phyloP scores from a whole-genome alignment of 129 eudicot genomes.

The Mikania micrantha region DNA sequence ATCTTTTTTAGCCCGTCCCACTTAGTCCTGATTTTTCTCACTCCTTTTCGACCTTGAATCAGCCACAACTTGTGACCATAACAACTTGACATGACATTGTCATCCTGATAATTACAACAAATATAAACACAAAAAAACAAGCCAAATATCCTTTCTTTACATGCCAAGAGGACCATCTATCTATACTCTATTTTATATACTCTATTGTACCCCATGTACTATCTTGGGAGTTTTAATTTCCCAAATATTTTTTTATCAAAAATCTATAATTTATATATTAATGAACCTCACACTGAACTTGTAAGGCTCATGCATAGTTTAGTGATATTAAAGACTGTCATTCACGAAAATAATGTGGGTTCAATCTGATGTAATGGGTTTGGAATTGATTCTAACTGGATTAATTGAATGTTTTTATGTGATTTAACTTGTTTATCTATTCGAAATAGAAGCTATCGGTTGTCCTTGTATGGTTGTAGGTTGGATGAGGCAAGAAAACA shows the following conservation, averaged over 20 bases:
- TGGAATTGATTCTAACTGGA: too few species aligned
- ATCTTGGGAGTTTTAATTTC: background rate
- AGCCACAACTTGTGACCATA: background rate
- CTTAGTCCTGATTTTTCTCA: background rate
- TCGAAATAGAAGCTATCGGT: too few species aligned
- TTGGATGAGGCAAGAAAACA: too few species aligned
- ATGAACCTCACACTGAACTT: background rate
- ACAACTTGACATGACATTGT: conserved; percentile 8
- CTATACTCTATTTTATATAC: too few species aligned
- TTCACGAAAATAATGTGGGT: too few species aligned
- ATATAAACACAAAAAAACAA: background rate
- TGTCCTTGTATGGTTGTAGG: too few species aligned
- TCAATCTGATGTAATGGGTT: too few species aligned
- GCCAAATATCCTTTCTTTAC: background rate
- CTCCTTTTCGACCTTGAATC: background rate
- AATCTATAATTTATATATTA: background rate
- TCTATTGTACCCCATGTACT: background rate
- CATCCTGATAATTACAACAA: background rate
- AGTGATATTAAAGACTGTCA: too few species aligned
- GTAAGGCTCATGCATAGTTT: background rate
- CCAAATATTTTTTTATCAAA: background rate
- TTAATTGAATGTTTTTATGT: too few species aligned
- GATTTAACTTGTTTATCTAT: too few species aligned
- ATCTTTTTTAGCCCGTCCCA: background rate
- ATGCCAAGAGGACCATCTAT: background rate